Base-by-base conservation (phyloP, 176 grass and related monocot genomes). In the Metroxylon sagu region DNA sequence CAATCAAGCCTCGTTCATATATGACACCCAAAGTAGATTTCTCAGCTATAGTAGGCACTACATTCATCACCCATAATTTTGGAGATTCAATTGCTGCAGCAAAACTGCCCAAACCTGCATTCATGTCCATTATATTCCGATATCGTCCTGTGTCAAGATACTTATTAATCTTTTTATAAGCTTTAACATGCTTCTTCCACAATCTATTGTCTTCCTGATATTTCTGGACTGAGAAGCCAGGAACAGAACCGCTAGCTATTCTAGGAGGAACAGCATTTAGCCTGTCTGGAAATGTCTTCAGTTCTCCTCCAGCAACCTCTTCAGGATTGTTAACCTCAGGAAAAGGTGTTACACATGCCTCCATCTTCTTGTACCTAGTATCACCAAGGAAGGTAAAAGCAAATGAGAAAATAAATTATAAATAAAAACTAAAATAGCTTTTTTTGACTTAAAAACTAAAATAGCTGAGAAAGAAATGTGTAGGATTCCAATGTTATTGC, bases 91-190 rank as follows among this genome's bases (percentile, higher is more conserved):
- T 69, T 0, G 87, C 78, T 0, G 84, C 81, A 0, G 92, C 92
- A 61, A 97, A 97, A 25, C 81, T 74, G 5, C 93, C 93, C n/a
- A 97, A 70, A 60, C 93, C 93, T 17, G 93, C 84, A 57, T 91
- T 91, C 93, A 97, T 91, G 75, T 97, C 93, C 87, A 97, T 75
- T 61, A 97, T 73, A 65, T 91, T 91, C 54, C 87, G 72, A 56
- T 91, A 97, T 65, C 87, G 56, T 4, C 72, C 81, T 0, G 55
- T 68, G 51, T 56, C 73, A 0, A 97, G 80, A 70, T 63, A 82
- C 56, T 72, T 48, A 74, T 88, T 97, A 18, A 88, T 71, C 70
- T 72, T 91, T 73, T 35, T 78, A 70, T 97, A 97, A 29, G 76
- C 71, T 48, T 29, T 53, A 57, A 96, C 83, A 26, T 90, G 86